Base-by-base conservation (phyloP, 2,329 filamentous ascomycete species). In the Parastagonospora nodorum region DNA sequence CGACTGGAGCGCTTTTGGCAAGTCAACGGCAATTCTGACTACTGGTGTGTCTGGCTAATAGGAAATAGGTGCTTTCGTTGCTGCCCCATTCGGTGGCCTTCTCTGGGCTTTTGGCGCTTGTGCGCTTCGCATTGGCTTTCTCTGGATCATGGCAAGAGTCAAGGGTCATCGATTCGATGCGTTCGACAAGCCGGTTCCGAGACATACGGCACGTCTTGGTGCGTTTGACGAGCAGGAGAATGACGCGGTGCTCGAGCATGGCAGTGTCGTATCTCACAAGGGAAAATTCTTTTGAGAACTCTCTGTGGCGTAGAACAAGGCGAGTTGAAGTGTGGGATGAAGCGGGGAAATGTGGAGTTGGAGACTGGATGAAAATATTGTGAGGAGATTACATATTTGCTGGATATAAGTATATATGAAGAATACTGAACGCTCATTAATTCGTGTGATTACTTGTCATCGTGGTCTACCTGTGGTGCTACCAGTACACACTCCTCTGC, bases 1-100 rank as follows among this genome's bases (percentile, higher is more conserved):
- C 41, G 89, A 93, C 71, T 94, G 90, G 90, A 88, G 85, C 55
- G 88, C 83, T 1, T 94, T 94, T 71, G 90, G 89, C 62, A 62
- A 57, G 64, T 31, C 33, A 10, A 31, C 15, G 8, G 11, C 3
- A 9, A 33, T 2, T 44, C 5, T 3, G 29, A 27, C 8, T 8
- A 32, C 10, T 24, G 19, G 19, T 24, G 5, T 24, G 4, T 2
- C 12, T 29, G 45, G 16, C 55, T 66, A 40, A 67, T 41, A 2
- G 2, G 2, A 5, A 32, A 9, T 38, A 78, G 76, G 79, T 30
- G 89, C 89, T 4, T 94, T 93, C 64, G 86, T 93, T 4, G 88
- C 88, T 8, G 89, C 90, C 0, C 90, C 90, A 0, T 74, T 92
- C 2, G 90, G 90, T 1, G 88, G 88, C 16, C 65, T 93, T 14